A percentile compares a stretch with the other conserved stretches of the same genome.
Conservation (phyloP, 192 early-diverging fungal genomes). For the Chytriomyces sp. region DNA sequence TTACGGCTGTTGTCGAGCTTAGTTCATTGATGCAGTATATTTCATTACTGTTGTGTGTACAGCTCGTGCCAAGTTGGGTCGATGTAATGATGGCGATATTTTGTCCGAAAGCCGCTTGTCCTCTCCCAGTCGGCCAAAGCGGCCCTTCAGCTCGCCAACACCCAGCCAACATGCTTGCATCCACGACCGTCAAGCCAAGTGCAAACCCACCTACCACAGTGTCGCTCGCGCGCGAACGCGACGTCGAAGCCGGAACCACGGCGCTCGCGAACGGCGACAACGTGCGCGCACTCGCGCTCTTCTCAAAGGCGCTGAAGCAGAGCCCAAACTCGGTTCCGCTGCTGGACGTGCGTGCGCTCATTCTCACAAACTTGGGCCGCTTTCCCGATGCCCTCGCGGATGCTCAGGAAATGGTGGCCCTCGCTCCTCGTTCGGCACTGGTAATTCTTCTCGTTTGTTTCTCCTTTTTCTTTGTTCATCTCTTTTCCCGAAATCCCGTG, state of each 20-base stretch:
- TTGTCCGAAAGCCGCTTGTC: too few relatives aligned
- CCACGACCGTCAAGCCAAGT: too few relatives aligned
- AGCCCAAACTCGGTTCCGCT: neutral
- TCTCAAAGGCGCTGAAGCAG: neutral
- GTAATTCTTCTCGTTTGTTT: neutral
- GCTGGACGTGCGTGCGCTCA: slow-evolving; percentile 17
- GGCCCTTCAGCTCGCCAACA: too few relatives aligned
- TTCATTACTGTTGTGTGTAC: too few relatives aligned
- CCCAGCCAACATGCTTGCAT: too few relatives aligned
- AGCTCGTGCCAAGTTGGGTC: too few relatives aligned
- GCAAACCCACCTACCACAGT: too few relatives aligned
- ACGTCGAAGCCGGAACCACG: slow-evolving; percentile 14
- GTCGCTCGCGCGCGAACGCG: slow-evolving; percentile 3
- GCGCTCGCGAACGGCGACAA: slow-evolving; percentile 8
- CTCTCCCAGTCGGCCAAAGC: too few relatives aligned
- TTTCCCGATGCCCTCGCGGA: slow-evolving; percentile 8
- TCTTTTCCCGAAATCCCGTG: neutral
- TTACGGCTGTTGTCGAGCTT: too few relatives aligned
- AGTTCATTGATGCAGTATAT: too few relatives aligned
- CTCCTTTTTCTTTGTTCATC: neutral
- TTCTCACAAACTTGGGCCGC: slow-evolving; percentile 5
- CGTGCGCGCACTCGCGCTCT: neutral
- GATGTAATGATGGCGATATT: too few relatives aligned
- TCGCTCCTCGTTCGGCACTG: neutral
- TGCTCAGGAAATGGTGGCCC: neutral